These are phyloP conservation scores for Pichia sp. DNA, from an alignment of 1,139 yeast species.

Conservation along the genomic window DNA sequence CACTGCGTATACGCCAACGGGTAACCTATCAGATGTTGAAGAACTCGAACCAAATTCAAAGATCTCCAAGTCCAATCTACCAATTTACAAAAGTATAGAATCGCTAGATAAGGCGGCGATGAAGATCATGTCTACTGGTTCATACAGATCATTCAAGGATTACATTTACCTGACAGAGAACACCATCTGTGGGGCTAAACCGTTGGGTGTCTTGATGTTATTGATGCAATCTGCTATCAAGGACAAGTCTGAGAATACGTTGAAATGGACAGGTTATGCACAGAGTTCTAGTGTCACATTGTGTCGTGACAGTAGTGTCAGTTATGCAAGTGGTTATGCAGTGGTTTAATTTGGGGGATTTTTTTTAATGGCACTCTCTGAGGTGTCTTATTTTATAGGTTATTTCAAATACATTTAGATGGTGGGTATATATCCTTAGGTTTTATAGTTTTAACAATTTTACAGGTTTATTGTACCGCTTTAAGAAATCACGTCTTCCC, in stretches of 20 bases:
- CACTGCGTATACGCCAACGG: conserved; percentile 50
- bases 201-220: conserved; percentile 62
- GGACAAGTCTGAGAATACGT: conserved; percentile 31
- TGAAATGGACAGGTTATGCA: conserved; percentile 79
- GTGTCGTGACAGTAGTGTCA: conserved; percentile 72
- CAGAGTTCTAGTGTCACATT: conserved; percentile 64
- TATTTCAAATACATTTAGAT: too few species aligned
- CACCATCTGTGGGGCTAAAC: conserved; percentile 93
- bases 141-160: conserved; percentile 55
- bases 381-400: too few species aligned
- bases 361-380: too few species aligned
- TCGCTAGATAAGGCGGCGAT: conserved; percentile 68
- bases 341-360: conserved; percentile 18
- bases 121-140: conserved; percentile 55
- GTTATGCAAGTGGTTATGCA: conserved; percentile 86
- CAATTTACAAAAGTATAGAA: conserved; percentile 73
- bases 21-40: conserved; percentile 30
- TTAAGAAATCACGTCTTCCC: too few species aligned
- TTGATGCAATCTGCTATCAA: conserved; percentile 41
- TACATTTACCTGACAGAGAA: conserved; percentile 74
- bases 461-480: too few species aligned
- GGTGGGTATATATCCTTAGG: background rate
- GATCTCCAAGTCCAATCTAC: conserved; percentile 28
- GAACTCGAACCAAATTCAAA: conserved; percentile 22
- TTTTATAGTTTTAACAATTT: background rate